phyloP scores from a whole-genome alignment of 257 asterid genomes.

The Hygrophila difformis region DNA sequence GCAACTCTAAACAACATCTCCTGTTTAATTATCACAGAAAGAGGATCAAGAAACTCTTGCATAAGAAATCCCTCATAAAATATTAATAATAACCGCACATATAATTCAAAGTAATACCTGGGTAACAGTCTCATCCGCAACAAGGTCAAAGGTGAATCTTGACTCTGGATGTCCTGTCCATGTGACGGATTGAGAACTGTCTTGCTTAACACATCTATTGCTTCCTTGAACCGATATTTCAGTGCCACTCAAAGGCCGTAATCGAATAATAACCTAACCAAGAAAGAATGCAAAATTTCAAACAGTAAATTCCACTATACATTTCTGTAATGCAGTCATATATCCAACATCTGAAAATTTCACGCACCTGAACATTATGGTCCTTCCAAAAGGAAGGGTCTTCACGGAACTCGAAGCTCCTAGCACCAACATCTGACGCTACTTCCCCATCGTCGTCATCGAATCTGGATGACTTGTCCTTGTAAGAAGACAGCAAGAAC shows the following conservation, averaged over 20 bases:
- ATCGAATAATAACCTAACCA: conserved; percentile 70
- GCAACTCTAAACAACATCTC: conserved; percentile 84
- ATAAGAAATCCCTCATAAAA: neutral
- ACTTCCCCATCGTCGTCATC: conserved; percentile 35
- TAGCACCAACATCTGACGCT: conserved; percentile 7
- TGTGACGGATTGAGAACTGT: conserved; percentile 75
- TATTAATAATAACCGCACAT: neutral
- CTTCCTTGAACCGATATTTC: conserved; percentile 77
- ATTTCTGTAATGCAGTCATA: neutral
- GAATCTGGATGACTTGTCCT: conserved; percentile 24
- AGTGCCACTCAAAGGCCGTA: conserved; percentile 71
- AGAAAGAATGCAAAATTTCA: no score
- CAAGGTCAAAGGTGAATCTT: conserved; percentile 75
- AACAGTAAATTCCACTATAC: no score
- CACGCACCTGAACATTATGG: conserved; percentile 69
- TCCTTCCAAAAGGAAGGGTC: conserved; percentile 88
- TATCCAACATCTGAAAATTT: no score
- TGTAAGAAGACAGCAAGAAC: conserved; percentile 18
- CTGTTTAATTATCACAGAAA: conserved; percentile 30
- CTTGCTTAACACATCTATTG: conserved; percentile 73
- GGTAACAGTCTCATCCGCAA: conserved; percentile 88
- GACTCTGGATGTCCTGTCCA: conserved; percentile 92
- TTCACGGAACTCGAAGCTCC: conserved; percentile 58
- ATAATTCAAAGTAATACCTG: conserved; percentile 40
- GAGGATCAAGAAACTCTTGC: neutral